A percentile compares a stretch with the other conserved stretches of the same genome.
phyloP scores from a whole-genome alignment of 805 yeast genomes.

The Candida jianshihensis region DNA sequence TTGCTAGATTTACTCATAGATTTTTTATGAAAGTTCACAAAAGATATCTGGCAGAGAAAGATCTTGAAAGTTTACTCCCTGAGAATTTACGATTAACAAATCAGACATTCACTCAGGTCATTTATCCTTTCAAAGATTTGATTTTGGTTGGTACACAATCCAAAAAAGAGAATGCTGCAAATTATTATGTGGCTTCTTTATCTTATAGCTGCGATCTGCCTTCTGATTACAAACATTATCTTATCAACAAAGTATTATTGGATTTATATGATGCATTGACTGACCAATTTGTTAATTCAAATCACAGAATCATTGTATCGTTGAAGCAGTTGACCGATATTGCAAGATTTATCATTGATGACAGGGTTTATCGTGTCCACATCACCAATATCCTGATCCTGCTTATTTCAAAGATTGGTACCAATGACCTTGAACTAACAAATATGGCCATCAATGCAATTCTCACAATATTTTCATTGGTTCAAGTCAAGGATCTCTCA shows the following conservation, averaged over 20 bases:
- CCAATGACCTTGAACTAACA: conserved; percentile 77
- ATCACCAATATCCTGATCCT: conserved; percentile 65
- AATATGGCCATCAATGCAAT: conserved; percentile 61
- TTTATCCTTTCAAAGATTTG: conserved; percentile 40
- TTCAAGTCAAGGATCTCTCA: conserved; percentile 61
- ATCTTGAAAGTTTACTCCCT: conserved; percentile 25
- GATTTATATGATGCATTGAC: conserved; percentile 75
- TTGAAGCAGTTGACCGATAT: conserved; percentile 59
- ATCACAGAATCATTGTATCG: conserved; percentile 74
- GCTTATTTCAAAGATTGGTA: conserved; percentile 75
- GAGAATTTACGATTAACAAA: conserved; percentile 23
- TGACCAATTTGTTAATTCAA: conserved; percentile 57
- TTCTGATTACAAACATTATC: conserved; percentile 34
- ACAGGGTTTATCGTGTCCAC: conserved; percentile 68
- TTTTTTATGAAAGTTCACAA: conserved; percentile 55
- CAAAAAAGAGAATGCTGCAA: conserved; percentile 49
- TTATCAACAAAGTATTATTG: conserved; percentile 46
- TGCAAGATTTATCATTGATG: conserved; percentile 57
- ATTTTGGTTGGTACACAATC: conserved; percentile 73
- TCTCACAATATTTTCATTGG: conserved; percentile 60
- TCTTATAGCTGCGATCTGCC: conserved; percentile 52
- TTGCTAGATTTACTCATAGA: conserved; percentile 58
- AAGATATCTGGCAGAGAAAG: conserved; percentile 44
- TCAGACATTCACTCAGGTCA: conserved; percentile 27
- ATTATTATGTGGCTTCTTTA: conserved; percentile 51